Evolutionary conservation across 202 grass and related monocot genomes (phyloP).

Genomic region (Schoenoplectus tabernaemontani): DNA sequence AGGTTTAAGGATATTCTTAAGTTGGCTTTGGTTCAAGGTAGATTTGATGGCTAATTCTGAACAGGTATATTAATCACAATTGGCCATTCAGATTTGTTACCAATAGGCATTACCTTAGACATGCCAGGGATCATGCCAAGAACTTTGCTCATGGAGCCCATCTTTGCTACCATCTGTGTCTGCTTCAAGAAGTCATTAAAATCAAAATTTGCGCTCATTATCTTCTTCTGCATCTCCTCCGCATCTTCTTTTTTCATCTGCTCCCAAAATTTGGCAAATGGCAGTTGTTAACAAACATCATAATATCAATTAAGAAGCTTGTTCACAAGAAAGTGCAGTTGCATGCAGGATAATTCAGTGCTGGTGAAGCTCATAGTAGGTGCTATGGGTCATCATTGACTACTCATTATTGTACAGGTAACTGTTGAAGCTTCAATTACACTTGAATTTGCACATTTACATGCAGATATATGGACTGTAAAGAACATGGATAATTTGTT

Average conservation of each 20-base stretch:
- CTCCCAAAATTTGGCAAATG: constrained; percentile 22
- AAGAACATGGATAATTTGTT: not conserved
- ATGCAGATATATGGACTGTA: not conserved
- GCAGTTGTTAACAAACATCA: constrained; percentile 15
- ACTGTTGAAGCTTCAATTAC: not conserved
- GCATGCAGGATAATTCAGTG: no score
- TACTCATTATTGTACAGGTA: not conserved
- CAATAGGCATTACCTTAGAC: constrained; percentile 58
- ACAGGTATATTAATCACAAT: not conserved
- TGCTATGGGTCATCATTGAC: not conserved
- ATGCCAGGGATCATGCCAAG: constrained; percentile 98
- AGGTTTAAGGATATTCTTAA: not conserved
- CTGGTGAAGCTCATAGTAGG: no score
- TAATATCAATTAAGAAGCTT: not conserved
- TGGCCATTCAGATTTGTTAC: not conserved
- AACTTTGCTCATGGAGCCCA: constrained; percentile 89
- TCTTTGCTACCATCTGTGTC: constrained; percentile 68
- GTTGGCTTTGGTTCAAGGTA: not conserved
- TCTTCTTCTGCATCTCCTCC: constrained; percentile 94
- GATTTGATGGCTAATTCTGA: not conserved
- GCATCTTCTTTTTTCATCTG: constrained; percentile 95
- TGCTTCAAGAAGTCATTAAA: constrained; percentile 96
- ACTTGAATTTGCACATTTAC: not conserved
- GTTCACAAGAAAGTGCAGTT: no score
- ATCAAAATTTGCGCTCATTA: constrained; percentile 85